phyloP scores from a whole-genome alignment of 1,284 basidiomycete species.

The Neonothopanus nambi region DNA sequence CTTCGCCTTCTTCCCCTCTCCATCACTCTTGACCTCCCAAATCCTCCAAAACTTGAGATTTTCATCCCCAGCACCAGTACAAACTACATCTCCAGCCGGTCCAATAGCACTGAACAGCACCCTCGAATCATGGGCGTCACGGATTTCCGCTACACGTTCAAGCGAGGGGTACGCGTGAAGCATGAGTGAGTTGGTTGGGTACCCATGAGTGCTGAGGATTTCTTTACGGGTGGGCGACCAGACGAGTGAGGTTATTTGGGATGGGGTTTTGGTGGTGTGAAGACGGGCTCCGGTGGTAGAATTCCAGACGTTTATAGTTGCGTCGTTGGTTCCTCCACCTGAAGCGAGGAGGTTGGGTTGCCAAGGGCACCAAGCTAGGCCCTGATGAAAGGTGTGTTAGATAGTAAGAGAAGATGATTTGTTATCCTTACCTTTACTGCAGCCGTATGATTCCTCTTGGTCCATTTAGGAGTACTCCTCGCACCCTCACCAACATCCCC shows the following conservation, averaged over 20 bases:
- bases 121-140: conserved; percentile 88
- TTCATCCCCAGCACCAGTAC: conserved; percentile 91
- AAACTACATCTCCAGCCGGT: conserved; percentile 87
- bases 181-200: conserved; percentile 75
- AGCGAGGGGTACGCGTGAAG: conserved; percentile 71
- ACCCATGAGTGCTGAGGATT: conserved; percentile 91
- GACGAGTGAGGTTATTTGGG: conserved; percentile 91
- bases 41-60: conserved; percentile 92
- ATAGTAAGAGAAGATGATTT: not conserved
- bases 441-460: conserved; percentile 91
- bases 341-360: conserved; percentile 89
- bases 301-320: conserved; percentile 93
- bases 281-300: conserved; percentile 87
- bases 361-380: conserved; percentile 98
- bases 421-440: conserved; percentile 79
- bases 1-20: conserved; percentile 52
- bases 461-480: conserved; percentile 80
- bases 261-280: conserved; percentile 80
- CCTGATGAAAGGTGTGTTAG: conserved; percentile 44
- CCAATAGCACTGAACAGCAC: conserved; percentile 85
- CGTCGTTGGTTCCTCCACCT: conserved; percentile 94
- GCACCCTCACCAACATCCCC: conserved; percentile 63
- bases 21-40: conserved; percentile 62
- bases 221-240: conserved; percentile 93
- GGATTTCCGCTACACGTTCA: conserved; percentile 82